These are phyloP conservation scores for Durio zibethinus DNA, from an alignment of 345 rosid genomes.

Conservation along the genomic window DNA sequence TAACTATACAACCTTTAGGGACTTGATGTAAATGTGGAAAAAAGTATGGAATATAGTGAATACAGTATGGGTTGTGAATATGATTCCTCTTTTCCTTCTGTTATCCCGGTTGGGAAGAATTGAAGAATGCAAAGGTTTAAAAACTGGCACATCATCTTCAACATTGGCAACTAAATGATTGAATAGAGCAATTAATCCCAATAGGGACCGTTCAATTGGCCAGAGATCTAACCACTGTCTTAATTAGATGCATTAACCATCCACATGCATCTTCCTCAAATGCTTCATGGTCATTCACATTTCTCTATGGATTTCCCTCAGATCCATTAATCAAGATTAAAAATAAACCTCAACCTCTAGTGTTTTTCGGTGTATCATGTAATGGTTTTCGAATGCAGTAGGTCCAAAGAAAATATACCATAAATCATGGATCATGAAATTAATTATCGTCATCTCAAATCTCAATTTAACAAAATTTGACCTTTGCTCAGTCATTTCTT, in stretches of 20 bases:
- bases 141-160: not conserved
- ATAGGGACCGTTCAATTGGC: slow-evolving; percentile 10
- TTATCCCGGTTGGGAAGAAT: not conserved
- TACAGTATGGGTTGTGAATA: slow-evolving; percentile 28
- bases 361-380: too few species aligned
- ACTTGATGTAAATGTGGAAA: slow-evolving; percentile 38
- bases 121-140: not conserved
- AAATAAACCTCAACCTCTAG: too few species aligned
- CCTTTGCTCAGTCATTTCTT: not conserved
- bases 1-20: slow-evolving; percentile 29
- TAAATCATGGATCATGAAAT: not conserved
- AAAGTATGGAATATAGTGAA: slow-evolving; percentile 24
- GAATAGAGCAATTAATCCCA: slow-evolving; percentile 10
- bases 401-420: not conserved
- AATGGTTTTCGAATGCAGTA: too few species aligned
- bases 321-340: too few species aligned
- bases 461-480: not conserved
- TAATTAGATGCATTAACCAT: slow-evolving; percentile 14
- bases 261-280: slow-evolving; percentile 7
- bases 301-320: not conserved
- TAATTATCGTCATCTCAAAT: not conserved
- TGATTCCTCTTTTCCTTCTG: not conserved
- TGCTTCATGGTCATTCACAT: not conserved
- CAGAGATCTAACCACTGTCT: slow-evolving; percentile 13
- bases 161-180: not conserved